These are phyloP conservation scores for Ramaria sp. DNA, from an alignment of 768 basidiomycete species.

Conservation along the genomic window DNA sequence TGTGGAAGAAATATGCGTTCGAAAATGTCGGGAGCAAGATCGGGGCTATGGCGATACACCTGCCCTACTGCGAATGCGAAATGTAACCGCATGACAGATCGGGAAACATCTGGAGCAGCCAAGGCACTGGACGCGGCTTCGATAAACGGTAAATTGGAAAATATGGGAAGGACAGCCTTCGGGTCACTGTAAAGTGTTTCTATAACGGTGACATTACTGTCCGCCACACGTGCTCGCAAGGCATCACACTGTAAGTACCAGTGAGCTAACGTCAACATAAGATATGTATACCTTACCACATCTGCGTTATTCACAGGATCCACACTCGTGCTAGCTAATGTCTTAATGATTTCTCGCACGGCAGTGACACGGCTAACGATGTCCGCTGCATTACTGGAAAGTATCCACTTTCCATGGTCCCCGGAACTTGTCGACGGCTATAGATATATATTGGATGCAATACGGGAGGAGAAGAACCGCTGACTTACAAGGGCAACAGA, in stretches of 20 bases:
- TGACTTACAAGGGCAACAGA: slow-evolving; percentile 44
- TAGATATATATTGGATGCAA: not conserved
- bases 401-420: slow-evolving; percentile 11
- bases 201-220: slow-evolving; percentile 50
- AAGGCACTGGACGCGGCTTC: slow-evolving; percentile 13
- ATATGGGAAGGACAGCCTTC: slow-evolving; percentile 29
- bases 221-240: slow-evolving; percentile 58
- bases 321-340: slow-evolving; percentile 18
- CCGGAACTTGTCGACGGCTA: not conserved
- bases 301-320: slow-evolving; percentile 25
- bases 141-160: slow-evolving; percentile 15
- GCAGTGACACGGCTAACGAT: slow-evolving; percentile 46
- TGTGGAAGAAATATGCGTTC: slow-evolving; percentile 54
- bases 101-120: slow-evolving; percentile 35
- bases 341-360: slow-evolving; percentile 44
- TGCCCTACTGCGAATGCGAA: slow-evolving; percentile 43
- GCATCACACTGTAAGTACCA: not conserved
- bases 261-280: slow-evolving; percentile 5
- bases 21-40: slow-evolving; percentile 28
- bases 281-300: slow-evolving; percentile 25
- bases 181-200: slow-evolving; percentile 55
- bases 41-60: slow-evolving; percentile 26
- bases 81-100: slow-evolving; percentile 44
- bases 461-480: not conserved
- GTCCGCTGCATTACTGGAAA: slow-evolving; percentile 32